Evolutionary conservation across 495 filamentous ascomycete genomes (phyloP).

Genomic region (Talaromyces stipitatus): DNA sequence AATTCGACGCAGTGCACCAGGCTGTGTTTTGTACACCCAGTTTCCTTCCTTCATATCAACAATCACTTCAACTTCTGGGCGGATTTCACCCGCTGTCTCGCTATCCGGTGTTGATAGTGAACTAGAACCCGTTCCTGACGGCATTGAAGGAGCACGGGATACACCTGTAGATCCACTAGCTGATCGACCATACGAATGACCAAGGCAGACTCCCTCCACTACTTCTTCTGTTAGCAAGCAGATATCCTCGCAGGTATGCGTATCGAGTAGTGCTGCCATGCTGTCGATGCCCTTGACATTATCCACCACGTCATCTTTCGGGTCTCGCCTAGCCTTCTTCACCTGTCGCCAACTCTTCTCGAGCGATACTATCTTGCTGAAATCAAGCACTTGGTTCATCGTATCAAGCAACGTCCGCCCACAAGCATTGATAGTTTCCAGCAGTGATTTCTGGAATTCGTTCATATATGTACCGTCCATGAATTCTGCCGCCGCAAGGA

Average conservation of each 20-base stretch:
- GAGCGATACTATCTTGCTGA: conserved; percentile 58
- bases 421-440: conserved; percentile 68
- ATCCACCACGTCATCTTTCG: conserved; percentile 15
- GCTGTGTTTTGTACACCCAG: conserved; percentile 60
- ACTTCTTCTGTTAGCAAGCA: conserved; percentile 41
- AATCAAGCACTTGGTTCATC: conserved; percentile 70
- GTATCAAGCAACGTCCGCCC: conserved; percentile 71
- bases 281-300: conserved; percentile 25
- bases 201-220: conserved; percentile 45
- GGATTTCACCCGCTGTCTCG: conserved; percentile 1
- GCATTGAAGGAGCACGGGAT: neutral
- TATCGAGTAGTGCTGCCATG: conserved; percentile 34
- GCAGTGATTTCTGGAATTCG: conserved; percentile 53
- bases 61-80: conserved; percentile 44
- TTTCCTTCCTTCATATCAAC: conserved; percentile 55
- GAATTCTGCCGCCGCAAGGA: conserved; percentile 66
- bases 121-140: neutral
- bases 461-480: conserved; percentile 37
- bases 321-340: conserved; percentile 17
- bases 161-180: conserved; percentile 3
- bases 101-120: conserved; percentile 7
- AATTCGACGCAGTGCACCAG: conserved; percentile 64
- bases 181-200: conserved; percentile 33
- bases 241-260: conserved; percentile 36
- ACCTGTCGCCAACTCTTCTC: conserved; percentile 37